These are phyloP conservation scores for Amylocarpus encephaloides DNA, from an alignment of 2,329 filamentous ascomycete species.

Conservation along the genomic window DNA sequence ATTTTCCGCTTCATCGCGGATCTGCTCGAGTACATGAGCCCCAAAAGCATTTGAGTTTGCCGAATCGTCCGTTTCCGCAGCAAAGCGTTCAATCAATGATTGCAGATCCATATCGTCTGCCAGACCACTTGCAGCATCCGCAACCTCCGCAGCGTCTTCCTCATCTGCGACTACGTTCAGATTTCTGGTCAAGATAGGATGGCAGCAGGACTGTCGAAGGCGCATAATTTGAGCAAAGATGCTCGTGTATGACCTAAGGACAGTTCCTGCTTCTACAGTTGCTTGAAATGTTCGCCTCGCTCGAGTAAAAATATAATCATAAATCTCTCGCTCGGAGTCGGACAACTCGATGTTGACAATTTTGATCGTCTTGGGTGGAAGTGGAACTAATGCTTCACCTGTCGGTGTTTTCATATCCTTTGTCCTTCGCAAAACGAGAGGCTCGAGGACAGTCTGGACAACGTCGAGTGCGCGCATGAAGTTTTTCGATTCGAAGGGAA, in stretches of 20 bases:
- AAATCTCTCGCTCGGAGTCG: conserved; percentile 78
- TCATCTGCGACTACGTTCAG: conserved; percentile 81
- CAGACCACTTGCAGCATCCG: conserved; percentile 73
- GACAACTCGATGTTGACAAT: conserved; percentile 85
- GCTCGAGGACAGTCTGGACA: conserved; percentile 93
- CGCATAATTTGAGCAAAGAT: conserved; percentile 96
- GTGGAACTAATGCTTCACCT: conserved; percentile 70
- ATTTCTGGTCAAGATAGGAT: conserved; percentile 83
- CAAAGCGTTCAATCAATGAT: conserved; percentile 78
- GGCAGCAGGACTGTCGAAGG: conserved; percentile 88
- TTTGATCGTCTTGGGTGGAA: conserved; percentile 76
- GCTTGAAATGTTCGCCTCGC: conserved; percentile 79
- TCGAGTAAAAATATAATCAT: conserved; percentile 79
- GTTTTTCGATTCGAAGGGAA: conserved; percentile 92
- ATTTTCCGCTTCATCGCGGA: conserved; percentile 78
- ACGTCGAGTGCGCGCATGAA: conserved; percentile 92
- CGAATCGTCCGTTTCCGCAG: conserved; percentile 56
- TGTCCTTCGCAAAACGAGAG: conserved; percentile 87
- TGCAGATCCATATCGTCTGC: conserved; percentile 95
- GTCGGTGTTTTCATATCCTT: conserved; percentile 97
- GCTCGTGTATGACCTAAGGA: conserved; percentile 92
- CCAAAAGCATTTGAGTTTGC: conserved; percentile 68
- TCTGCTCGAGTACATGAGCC: conserved; percentile 81
- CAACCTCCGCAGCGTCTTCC: conserved; percentile 69
- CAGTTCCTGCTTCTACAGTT: conserved; percentile 84